These are phyloP conservation scores for Oryza meridionalis DNA, from an alignment of 176 grass and related monocot genomes.

Conservation along the genomic window DNA sequence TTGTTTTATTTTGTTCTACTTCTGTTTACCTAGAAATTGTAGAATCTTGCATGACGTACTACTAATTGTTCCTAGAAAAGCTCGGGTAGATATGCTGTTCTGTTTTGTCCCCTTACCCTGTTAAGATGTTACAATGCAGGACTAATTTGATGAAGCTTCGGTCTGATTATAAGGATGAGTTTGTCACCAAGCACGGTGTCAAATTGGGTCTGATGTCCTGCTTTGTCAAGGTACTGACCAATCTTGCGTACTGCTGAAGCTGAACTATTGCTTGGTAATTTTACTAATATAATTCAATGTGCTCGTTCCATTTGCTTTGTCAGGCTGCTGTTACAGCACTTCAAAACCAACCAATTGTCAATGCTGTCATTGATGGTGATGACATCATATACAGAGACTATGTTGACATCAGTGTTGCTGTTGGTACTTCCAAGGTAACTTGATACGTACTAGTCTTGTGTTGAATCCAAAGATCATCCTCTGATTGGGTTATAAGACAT, in stretches of 20 bases:
- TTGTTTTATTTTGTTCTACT: neutral
- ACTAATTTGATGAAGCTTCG: constrained; percentile 99
- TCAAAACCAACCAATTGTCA: constrained; percentile 91
- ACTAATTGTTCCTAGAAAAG: neutral
- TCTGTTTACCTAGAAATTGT: neutral
- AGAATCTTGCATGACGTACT: neutral
- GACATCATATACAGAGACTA: constrained; percentile 99
- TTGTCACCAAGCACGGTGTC: constrained; percentile 80
- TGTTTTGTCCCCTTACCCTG: neutral
- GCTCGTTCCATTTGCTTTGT: constrained; percentile 34
- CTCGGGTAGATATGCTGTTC: neutral
- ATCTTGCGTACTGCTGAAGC: neutral
- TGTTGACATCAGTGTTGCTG: constrained; percentile 85
- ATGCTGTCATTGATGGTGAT: constrained; percentile 95
- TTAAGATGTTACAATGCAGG: constrained; percentile 48
- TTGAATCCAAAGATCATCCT: neutral
- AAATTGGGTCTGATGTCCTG: constrained; percentile 98
- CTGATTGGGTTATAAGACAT: neutral
- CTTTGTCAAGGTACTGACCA: constrained; percentile 76
- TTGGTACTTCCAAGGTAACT: constrained; percentile 87
- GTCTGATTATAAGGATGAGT: constrained; percentile 97
- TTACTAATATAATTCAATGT: neutral
- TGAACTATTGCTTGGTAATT: constrained; percentile 8
- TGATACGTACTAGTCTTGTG: neutral
- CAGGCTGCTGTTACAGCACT: constrained; percentile 91